Evolutionary conservation across 129 eudicot genomes (phyloP), one percentile per base, ranked within the genome.

Genomic region (Solidago caesia): DNA sequence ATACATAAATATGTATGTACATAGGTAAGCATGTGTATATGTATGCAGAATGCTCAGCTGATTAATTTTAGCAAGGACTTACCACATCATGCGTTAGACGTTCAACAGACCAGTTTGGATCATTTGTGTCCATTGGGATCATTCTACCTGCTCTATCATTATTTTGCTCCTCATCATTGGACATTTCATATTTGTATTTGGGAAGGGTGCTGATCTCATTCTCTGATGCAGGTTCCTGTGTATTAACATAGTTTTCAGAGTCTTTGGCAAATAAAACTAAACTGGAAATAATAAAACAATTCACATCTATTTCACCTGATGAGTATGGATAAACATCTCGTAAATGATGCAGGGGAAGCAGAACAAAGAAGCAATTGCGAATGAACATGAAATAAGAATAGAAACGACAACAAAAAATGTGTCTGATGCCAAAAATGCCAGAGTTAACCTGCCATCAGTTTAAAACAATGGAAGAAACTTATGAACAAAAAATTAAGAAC

Each of bases 331-430:
- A 76, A 87, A 87, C 42, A 89, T 89, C 67, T 87, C 73, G 53
- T 86, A 89, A 64, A 89, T 89, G 64, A 89, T 82, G 83, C 88
- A 87, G 42, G 92, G 92, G 72, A 87, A 81, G 85, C 96, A 87
- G 88, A 91, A 89, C 71, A 87, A 87, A 41, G 85, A 83, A 68
- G 93, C 86, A 52, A 90, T 61, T 61, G 88, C 91, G 27, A 87
- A 82, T 56, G 87, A 81, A 70, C 85, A 85, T 48, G 82, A 85
- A 84, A 85, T 72, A 72, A 87, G 84, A 68, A 85, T 84, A 72
- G 87, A 85, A 75, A 87, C 83, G 77, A 86, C 82, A 41, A 93
- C 91, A 72, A 90, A 90, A 82, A 90, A 85, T 49, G 83, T 91
- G 63, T 91, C 95, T 64, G 88, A 80, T 72, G 95, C 97, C 87